phyloP scores from a whole-genome alignment of 345 rosid genomes.

The Garcia nutans region DNA sequence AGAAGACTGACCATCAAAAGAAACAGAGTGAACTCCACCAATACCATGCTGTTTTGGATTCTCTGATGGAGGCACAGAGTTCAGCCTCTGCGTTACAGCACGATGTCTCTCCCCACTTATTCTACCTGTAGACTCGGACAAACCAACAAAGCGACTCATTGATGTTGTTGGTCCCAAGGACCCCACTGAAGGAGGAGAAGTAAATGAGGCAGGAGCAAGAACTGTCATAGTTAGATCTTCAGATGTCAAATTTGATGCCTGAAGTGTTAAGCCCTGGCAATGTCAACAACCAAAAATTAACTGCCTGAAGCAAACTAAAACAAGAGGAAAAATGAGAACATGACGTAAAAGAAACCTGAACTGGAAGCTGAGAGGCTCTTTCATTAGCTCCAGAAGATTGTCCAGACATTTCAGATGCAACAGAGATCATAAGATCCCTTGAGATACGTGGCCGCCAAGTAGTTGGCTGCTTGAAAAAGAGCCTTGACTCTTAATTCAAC shows the following conservation, averaged over 20 bases:
- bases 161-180: slow-evolving; percentile 75
- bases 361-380: slow-evolving; percentile 75
- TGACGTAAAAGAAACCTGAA: slow-evolving; percentile 56
- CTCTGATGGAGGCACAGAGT: slow-evolving; percentile 31
- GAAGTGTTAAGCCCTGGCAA: slow-evolving; percentile 83
- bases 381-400: slow-evolving; percentile 59
- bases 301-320: background rate
- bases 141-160: slow-evolving; percentile 57
- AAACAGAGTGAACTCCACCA: slow-evolving; percentile 32
- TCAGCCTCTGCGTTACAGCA: slow-evolving; percentile 31
- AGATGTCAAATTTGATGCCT: slow-evolving; percentile 90
- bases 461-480: slow-evolving; percentile 85
- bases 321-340: background rate
- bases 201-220: slow-evolving; percentile 90
- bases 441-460: slow-evolving; percentile 77
- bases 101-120: slow-evolving; percentile 41
- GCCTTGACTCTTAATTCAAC: slow-evolving; percentile 63
- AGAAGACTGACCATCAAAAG: slow-evolving; percentile 44
- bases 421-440: slow-evolving; percentile 91
- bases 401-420: slow-evolving; percentile 74
- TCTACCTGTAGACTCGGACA: slow-evolving; percentile 56
- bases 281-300: slow-evolving; percentile 1
- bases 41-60: slow-evolving; percentile 39
- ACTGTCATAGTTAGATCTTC: slow-evolving; percentile 87
- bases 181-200: slow-evolving; percentile 78